Base-by-base conservation (phyloP, 805 yeast genomes). In the Candida coquimbonensis region DNA sequence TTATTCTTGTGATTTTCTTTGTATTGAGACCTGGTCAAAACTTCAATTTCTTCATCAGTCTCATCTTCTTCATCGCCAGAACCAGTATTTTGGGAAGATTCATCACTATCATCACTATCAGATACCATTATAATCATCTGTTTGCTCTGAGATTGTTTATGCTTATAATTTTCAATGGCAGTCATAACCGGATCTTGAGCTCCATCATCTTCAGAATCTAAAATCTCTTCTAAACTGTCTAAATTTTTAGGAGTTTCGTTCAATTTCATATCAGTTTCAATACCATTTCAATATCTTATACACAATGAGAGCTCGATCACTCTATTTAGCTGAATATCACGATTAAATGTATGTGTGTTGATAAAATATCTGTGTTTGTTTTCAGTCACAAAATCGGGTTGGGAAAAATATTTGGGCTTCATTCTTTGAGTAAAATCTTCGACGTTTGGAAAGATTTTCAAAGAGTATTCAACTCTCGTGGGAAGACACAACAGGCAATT, bases 151-250 rank as follows among this genome's bases (percentile, higher is more conserved):
- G 24, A 14, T 13, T 16, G 35, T n/a, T 9, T 29, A 29, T 13
- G 12, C 31, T 29, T 29, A 13, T 29, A 29, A 16, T 11, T 12
- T 4, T 25, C 34, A 2, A 32, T 17, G 4, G 37, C 40, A n/a
- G 9, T 4, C 8, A 42, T 27, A 11, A 39, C 43, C 6, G 17
- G 25, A 7, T 26, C 36, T 9, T 27, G 43, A 9, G 38, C 40
- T 3, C 38, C 42, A n/a, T 55, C 59, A 9, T 49, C 56, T 32
- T 53, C 59, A 1, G 57, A 51, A 39, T 52, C 61, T 38, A 48
- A 14, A 8, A 56, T 41, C 45, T 52, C 56, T 7, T 29, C 31
- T 9, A 8, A 3, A 3, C 14, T 29, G 13, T 29, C 13, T 13
- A 11, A 29, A 47, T 27, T 5, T 44, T 49, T 27, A 46, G 40